Conservation (phyloP, 192 early-diverging fungal genomes). For the Podila clonocystis region DNA sequence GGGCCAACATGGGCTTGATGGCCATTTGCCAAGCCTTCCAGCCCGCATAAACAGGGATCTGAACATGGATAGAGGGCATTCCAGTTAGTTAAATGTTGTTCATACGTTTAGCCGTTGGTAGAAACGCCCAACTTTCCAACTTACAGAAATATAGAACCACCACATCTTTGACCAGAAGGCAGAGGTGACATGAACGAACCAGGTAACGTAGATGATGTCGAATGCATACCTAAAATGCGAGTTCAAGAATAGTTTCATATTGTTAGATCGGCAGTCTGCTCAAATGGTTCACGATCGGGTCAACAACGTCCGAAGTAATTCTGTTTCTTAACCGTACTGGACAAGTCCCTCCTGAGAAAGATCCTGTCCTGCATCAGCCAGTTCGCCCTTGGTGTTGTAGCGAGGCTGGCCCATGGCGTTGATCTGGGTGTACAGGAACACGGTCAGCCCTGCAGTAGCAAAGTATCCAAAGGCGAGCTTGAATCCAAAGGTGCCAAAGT, state of each 20-base stretch:
- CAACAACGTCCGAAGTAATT: not conserved
- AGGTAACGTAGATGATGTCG: constrained; percentile 87
- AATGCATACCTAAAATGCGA: constrained; percentile 74
- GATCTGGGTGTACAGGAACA: constrained; percentile 62
- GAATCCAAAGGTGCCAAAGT: constrained; percentile 60
- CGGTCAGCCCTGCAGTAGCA: constrained; percentile 55
- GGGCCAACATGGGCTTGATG: constrained; percentile 51
- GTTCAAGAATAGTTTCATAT: not conserved
- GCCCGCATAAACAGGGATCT: constrained; percentile 67
- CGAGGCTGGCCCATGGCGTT: constrained; percentile 54
- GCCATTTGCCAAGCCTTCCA: constrained; percentile 62
- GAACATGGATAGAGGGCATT: not conserved
- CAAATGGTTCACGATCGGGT: not conserved
- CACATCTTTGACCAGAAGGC: constrained; percentile 67
- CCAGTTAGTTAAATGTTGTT: not conserved
- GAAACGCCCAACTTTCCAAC: not conserved
- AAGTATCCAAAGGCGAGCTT: constrained; percentile 53
- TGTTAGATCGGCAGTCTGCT: not conserved
- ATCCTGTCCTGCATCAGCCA: constrained; percentile 60
- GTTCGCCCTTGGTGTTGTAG: constrained; percentile 52
- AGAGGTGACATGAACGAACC: constrained; percentile 76
- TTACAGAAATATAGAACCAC: constrained; percentile 61
- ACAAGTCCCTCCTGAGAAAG: constrained; percentile 61
- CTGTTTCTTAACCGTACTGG: constrained; percentile 50
- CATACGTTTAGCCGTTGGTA: not conserved